Evolutionary conservation across 257 asterid species (phyloP), one percentile per base, ranked within the genome.

Genomic region (Solanum chilense): DNA sequence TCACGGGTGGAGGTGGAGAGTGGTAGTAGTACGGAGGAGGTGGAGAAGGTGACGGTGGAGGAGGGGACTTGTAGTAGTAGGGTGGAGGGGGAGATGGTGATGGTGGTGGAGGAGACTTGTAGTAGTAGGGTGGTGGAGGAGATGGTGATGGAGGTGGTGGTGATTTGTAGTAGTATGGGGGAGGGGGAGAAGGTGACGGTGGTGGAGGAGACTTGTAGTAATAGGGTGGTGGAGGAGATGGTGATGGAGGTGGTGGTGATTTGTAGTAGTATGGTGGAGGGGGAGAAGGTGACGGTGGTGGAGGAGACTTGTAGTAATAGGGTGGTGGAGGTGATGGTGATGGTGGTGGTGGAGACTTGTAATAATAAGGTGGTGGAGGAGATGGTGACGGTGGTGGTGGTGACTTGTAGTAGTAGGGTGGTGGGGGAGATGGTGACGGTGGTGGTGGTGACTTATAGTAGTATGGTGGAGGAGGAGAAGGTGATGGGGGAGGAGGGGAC

Each of bases 221-320:
- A 15, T 60, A 60, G 7, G 69, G 12, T 58, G 66, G 66, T 1
- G 25, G 66, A 1, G 66, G 66, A 20, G 66, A 58, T 1, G 66
- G 25, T 1, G 25, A 58, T 3, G 66, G 66, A 0, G 62, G 62
- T 2, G 62, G 62, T 1, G 62, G 64, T 0, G 64, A 56, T n/a
- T 56, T 56, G 64, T 56, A 56, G 64, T 18, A 56, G n/a, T 56
- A 56, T 1, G 64, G n/a, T 56, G 64, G 64, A 1, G 64, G 62
- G 3, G n/a, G 62, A 6, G n/a, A 18, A 0, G n/a, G 62, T 2
- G n/a, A 18, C 0, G n/a, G 64, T 0, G 64, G 64, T 0, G 62
- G 62, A 2, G n/a, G 62, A 2, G 62, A 52, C 10, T 52, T 52
- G 62, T 52, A 52, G 23, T 52, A 52, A 3, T 52, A 52, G 1